Conservation (phyloP, 495 filamentous ascomycete species). For the Podospora anserina region DNA sequence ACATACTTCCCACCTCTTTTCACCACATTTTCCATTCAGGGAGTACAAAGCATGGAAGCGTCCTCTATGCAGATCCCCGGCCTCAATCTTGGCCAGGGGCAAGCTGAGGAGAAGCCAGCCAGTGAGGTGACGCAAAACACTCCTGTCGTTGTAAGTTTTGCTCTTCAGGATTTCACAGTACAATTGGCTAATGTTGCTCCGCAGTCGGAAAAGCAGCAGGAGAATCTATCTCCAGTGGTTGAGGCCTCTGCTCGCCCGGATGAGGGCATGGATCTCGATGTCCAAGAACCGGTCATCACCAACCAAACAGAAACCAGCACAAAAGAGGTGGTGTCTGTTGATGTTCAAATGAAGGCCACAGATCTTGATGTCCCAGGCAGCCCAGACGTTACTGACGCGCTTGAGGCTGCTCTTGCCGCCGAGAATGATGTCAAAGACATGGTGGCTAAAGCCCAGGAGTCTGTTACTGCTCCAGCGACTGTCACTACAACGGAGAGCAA, state of each 20-base stretch:
- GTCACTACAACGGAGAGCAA: too few species aligned
- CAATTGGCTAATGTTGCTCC: not conserved
- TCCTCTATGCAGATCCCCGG: conserved; percentile 39
- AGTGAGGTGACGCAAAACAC: conserved; percentile 2
- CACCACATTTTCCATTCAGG: not conserved
- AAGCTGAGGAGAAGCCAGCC: conserved; percentile 29
- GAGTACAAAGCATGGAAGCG: conserved; percentile 41
- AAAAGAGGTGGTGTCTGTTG: not conserved
- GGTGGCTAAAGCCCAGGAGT: not conserved
- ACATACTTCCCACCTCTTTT: not conserved
- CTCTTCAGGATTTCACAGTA: not conserved
- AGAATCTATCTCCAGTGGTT: not conserved
- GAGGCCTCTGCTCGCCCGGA: not conserved
- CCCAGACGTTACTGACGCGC: conserved; percentile 40
- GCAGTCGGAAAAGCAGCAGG: not conserved
- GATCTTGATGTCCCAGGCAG: conserved; percentile 28
- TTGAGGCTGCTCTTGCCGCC: conserved; percentile 44
- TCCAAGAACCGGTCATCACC: not conserved
- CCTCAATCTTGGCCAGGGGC: conserved; percentile 30
- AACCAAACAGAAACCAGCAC: not conserved
- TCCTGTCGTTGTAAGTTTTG: not conserved
- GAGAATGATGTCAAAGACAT: conserved; percentile 20
- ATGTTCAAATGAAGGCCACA: not conserved
- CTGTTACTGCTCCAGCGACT: not conserved
- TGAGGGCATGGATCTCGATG: not conserved